Base-by-base conservation (phyloP, 106 monocot species). In the Dendrobium officinale region DNA sequence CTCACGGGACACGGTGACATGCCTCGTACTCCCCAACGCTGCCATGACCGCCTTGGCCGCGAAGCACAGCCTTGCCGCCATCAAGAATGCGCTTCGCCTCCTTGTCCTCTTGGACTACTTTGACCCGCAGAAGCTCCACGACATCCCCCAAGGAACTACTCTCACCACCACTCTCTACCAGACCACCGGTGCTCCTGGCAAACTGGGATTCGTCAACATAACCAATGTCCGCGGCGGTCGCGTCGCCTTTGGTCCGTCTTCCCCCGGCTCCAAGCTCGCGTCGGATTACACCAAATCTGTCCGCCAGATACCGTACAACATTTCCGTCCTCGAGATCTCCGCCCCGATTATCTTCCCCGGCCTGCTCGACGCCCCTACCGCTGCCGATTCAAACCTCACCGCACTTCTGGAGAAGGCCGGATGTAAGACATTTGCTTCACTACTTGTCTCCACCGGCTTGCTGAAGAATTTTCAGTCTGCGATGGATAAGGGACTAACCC, bases 51-150 rank as follows among this genome's bases (percentile, higher is more conserved):
- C 89, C 22, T 85, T 95, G 79, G 82, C 80, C 87, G 81, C 84
- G 49, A 89, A 89, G 56, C 87, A 84, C 58, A 75, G 84, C 76
- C 88, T 93, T 15, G 85, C 91, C 73, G 93, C 79, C 61, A 77
- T 96, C 76, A 97, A 94, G 88, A 89, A 87, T 82, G 96, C 93
- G 1, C 93, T 97, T 55, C 93, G 92, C 26, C 85, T 97, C 73
- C 94, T 97, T 72, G 88, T 87, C 75, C 88, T 94, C 17, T 88
- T 97, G 47, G 92, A 97, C 86, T 94, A 94, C 90, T 97, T 85
- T 92, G 92, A 94, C 86, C 66, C 87, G 40, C 54, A 79, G 20
- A 97, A 97, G 88, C 94, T 97, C 80, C 96, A 90, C 80, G 77
- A 79, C 85, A 78, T 94, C 79, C 79, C 88, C 67, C 58, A 75